Base-by-base conservation (phyloP, 345 rosid species). In the Tarenaya hassleriana region DNA sequence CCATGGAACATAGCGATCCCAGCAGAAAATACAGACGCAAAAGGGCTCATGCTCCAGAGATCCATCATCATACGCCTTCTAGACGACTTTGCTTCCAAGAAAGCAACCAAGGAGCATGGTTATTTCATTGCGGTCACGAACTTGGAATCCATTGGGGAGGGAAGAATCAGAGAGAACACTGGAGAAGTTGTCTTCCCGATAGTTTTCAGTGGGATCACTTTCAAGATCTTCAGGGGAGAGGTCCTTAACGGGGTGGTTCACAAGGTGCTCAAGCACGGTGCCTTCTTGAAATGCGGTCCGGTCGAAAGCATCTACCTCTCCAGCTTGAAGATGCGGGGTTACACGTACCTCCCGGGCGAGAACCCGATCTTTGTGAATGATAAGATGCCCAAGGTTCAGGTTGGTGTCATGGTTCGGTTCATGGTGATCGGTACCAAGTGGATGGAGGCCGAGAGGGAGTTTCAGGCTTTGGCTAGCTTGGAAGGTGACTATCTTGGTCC, bases 111-210 rank as follows among this genome's bases (percentile, higher is more conserved):
- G 37, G 98, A 92, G 38, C 80, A 73, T 0, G 95, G 98, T 40
- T 88, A 85, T 60, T 77, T 50, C 58, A 35, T 77, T 14, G 76
- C 88, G 10, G 75, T 92, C 61, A 81, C 80, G 0, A 66, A 81
- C 2, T 19, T 79, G 43, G 82, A 81, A 46, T 77, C 62, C 46
- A 72, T 83, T 0, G 90, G 94, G 3, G 94, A 88, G 31, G 96
- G 95, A 12, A 83, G 69, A 63, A 83, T 91, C 42, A 71, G 92
- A 55, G 79, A 77, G 67, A 52, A 71, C 50, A 47, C 77, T 0
- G 95, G 98, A 14, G 98, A 92, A 20, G 84, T 88, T 19, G 63
- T 92, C 17, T 88, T 88, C 66, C 88, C 95, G 1, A 86, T 87
- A 16, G 67, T 66, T 24, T 79, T 88, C 77, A 77, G 72, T 18